Evolutionary conservation across 2,329 filamentous ascomycete genomes (phyloP).

Genomic region (Beauveria varroae): DNA sequence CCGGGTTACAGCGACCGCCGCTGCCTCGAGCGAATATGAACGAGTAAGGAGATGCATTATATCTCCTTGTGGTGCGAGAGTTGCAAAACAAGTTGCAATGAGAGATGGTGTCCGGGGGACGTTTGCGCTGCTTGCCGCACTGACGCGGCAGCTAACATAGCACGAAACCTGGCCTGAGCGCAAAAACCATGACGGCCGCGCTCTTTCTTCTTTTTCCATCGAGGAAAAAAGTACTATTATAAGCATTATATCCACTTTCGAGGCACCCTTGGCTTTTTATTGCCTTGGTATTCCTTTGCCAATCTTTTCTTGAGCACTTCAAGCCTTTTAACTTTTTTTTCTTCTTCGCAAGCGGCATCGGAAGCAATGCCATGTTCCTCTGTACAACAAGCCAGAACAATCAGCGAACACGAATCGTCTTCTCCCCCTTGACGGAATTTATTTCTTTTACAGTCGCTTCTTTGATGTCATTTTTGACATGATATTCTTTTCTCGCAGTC

Average conservation of each 20-base stretch:
- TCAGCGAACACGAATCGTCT: not conserved
- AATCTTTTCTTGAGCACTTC: not conserved
- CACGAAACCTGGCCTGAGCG: not conserved
- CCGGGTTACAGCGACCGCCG: not conserved
- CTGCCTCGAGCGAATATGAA: not conserved
- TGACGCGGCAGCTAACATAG: not conserved
- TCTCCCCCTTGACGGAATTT: not conserved
- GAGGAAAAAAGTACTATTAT: not conserved
- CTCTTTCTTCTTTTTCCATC: not conserved
- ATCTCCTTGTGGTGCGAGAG: too few relatives aligned
- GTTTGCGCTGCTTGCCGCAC: not conserved
- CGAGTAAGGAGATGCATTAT: too few relatives aligned
- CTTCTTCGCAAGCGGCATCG: not conserved
- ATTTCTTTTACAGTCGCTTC: not conserved
- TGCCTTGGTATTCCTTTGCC: not conserved
- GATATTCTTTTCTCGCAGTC: not conserved
- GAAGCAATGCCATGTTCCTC: not conserved
- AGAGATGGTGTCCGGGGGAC: too few relatives aligned
- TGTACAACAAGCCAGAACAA: constrained; percentile 4
- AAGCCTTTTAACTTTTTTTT: not conserved
- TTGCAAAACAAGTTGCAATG: too few relatives aligned
- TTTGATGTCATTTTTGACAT: not conserved
- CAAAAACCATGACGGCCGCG: too few relatives aligned
- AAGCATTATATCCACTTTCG: not conserved
- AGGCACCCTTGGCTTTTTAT: not conserved